Percentiles rank a stretch among this genome's conserved stretches.
phyloP scores from a whole-genome alignment of 805 yeast species.

The Brettanomyces nanus region DNA sequence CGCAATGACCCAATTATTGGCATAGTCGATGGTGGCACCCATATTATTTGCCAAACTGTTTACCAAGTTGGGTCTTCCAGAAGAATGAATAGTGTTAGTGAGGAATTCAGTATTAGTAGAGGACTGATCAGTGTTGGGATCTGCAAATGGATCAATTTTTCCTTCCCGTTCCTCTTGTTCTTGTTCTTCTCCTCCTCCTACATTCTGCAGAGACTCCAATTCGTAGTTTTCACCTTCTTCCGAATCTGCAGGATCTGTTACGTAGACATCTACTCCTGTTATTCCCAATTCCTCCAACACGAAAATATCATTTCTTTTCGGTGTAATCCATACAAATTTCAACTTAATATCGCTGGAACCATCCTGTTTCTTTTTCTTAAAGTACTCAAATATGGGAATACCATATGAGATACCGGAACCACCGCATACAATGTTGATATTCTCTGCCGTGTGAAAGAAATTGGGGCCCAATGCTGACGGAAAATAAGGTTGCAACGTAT shows the following conservation, averaged over 20 bases:
- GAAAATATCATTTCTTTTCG: constrained; percentile 38
- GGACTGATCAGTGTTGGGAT: neutral
- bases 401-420: constrained; percentile 70
- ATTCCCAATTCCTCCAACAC: constrained; percentile 33
- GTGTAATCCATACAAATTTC: constrained; percentile 47
- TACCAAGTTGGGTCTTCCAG: constrained; percentile 36
- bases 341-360: constrained; percentile 24
- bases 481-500: constrained; percentile 34
- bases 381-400: constrained; percentile 40
- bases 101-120: neutral
- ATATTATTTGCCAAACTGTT: constrained; percentile 23
- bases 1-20: constrained; percentile 43
- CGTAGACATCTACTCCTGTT: constrained; percentile 29
- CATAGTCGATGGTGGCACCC: constrained; percentile 24
- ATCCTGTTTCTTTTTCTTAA: constrained; percentile 19
- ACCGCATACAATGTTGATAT: constrained; percentile 52
- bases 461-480: constrained; percentile 34
- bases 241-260: constrained; percentile 21
- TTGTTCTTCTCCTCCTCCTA: neutral
- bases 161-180: neutral
- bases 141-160: neutral
- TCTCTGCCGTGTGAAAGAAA: constrained; percentile 41
- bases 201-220: neutral
- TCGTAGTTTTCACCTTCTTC: neutral
- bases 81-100: neutral